Evolutionary conservation across 306 rosid species (phyloP).

Genomic region (Fragaria ananassa): DNA sequence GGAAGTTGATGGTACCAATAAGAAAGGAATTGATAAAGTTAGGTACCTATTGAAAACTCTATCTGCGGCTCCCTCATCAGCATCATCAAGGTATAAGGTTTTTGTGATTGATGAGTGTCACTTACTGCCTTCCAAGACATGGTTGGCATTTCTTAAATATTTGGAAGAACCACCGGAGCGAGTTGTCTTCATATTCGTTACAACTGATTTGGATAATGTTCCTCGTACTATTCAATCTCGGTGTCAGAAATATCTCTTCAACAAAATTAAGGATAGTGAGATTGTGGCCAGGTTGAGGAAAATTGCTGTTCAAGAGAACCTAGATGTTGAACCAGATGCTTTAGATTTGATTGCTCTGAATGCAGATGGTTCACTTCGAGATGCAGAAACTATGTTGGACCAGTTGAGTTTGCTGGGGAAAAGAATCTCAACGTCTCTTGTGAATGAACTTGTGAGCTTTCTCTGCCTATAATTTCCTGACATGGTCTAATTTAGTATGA

Average conservation of each 20-base stretch:
- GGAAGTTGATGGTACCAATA: slow-evolving; percentile 86
- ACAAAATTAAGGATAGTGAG: slow-evolving; percentile 87
- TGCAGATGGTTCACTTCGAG: slow-evolving; percentile 98
- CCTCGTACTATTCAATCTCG: slow-evolving; percentile 88
- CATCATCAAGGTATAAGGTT: slow-evolving; percentile 55
- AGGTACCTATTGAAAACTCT: slow-evolving; percentile 60
- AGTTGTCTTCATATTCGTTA: slow-evolving; percentile 76
- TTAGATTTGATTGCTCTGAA: slow-evolving; percentile 86
- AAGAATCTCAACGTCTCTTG: slow-evolving; percentile 83
- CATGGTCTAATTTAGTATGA: slow-evolving; percentile 5
- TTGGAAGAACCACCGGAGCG: slow-evolving; percentile 82
- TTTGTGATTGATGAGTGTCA: slow-evolving; percentile 94
- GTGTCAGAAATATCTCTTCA: slow-evolving; percentile 87
- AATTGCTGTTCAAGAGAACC: slow-evolving; percentile 65
- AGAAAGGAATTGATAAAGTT: slow-evolving; percentile 74
- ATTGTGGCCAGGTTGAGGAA: slow-evolving; percentile 71
- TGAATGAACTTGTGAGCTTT: slow-evolving; percentile 92
- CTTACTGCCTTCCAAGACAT: slow-evolving; percentile 78
- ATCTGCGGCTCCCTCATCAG: slow-evolving; percentile 39
- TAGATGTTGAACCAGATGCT: slow-evolving; percentile 86
- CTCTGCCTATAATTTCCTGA: slow-evolving; percentile 27
- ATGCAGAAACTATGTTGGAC: slow-evolving; percentile 97
- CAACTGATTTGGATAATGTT: slow-evolving; percentile 88
- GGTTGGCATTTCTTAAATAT: slow-evolving; percentile 91
- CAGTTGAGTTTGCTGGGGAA: slow-evolving; percentile 93